Evolutionary conservation across 2,329 filamentous ascomycete species (phyloP).

Genomic region (Fusarium brevicatenulatum): DNA sequence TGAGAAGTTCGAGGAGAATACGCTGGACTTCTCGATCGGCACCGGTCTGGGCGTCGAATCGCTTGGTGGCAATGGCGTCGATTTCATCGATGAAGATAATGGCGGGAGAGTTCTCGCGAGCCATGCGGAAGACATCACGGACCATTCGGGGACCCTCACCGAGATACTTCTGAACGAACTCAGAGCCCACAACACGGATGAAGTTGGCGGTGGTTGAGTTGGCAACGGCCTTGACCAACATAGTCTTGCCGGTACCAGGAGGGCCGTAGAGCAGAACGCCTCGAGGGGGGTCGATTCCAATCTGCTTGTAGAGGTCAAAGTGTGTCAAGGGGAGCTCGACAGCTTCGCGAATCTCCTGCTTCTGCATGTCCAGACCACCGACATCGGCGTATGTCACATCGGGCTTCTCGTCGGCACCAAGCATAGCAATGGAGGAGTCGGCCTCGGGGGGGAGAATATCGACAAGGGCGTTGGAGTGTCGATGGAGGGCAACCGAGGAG

Average conservation of each 20-base stretch:
- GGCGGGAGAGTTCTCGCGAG: slow-evolving; percentile 94
- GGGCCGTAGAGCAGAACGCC: slow-evolving; percentile 97
- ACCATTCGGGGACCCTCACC: slow-evolving; percentile 99
- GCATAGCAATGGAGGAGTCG: slow-evolving; percentile 98
- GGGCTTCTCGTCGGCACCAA: slow-evolving; percentile 95
- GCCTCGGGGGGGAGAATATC: slow-evolving; percentile 99
- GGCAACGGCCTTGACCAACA: slow-evolving; percentile 97
- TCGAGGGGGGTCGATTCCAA: slow-evolving; percentile 96
- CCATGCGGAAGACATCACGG: slow-evolving; percentile 98
- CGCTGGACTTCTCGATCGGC: slow-evolving; percentile 98
- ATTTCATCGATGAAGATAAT: slow-evolving; percentile 99
- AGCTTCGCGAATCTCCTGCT: slow-evolving; percentile 98
- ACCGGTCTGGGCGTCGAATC: slow-evolving; percentile 98
- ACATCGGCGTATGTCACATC: slow-evolving; percentile 98
- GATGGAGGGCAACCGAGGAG: slow-evolving; percentile 95
- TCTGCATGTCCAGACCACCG: slow-evolving; percentile 98
- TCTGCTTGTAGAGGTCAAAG: slow-evolving; percentile 99
- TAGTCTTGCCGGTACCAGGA: slow-evolving; percentile 95
- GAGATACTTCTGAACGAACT: slow-evolving; percentile 99
- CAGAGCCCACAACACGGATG: slow-evolving; percentile 96
- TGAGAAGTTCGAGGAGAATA: slow-evolving; percentile 95
- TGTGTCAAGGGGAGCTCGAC: slow-evolving; percentile 97
- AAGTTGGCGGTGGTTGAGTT: slow-evolving; percentile 99
- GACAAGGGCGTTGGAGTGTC: slow-evolving; percentile 97
- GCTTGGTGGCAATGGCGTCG: slow-evolving; percentile 98